Conservation (phyloP, 2,329 filamentous ascomycete species). For the Xylariaceae sp. region DNA sequence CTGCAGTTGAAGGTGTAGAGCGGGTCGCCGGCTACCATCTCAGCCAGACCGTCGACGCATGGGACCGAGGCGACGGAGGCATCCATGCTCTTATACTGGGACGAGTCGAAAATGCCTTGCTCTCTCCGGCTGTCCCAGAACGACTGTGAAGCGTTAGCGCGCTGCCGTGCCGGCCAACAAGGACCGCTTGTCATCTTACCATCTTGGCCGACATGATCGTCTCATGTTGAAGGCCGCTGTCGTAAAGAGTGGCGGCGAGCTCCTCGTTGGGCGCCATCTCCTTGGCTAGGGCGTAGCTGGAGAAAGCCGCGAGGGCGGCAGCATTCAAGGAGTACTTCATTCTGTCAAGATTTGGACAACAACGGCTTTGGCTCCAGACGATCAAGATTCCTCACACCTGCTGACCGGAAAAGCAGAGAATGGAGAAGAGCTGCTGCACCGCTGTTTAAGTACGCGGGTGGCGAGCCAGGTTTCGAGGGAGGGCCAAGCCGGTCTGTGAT, state of each 20-base stretch:
- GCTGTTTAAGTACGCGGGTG: no score
- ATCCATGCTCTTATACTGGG: slow-evolving; percentile 26
- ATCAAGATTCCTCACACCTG: background rate
- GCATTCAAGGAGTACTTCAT: slow-evolving; percentile 24
- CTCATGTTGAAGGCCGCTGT: slow-evolving; percentile 28
- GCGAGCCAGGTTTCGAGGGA: slow-evolving; percentile 7
- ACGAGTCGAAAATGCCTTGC: slow-evolving; percentile 23
- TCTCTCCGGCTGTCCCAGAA: slow-evolving; percentile 26
- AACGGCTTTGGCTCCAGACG: background rate
- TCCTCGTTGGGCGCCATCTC: slow-evolving; percentile 26
- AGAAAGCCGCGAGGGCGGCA: slow-evolving; percentile 23
- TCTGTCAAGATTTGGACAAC: slow-evolving; percentile 5
- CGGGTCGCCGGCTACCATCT: slow-evolving; percentile 20
- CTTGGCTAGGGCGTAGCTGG: slow-evolving; percentile 24
- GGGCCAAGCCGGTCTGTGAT: no score
- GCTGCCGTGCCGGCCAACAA: background rate
- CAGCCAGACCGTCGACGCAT: slow-evolving; percentile 23
- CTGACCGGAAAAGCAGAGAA: background rate
- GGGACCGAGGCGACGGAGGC: slow-evolving; percentile 15
- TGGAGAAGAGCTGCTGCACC: background rate
- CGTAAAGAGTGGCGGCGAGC: slow-evolving; percentile 24
- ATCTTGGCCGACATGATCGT: slow-evolving; percentile 26
- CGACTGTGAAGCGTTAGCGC: slow-evolving; percentile 12
- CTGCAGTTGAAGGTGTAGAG: slow-evolving; percentile 28
- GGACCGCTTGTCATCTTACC: slow-evolving; percentile 11